Conservation (phyloP, 352 stramenopile genomes). For the Discostella stelligera region DNA sequence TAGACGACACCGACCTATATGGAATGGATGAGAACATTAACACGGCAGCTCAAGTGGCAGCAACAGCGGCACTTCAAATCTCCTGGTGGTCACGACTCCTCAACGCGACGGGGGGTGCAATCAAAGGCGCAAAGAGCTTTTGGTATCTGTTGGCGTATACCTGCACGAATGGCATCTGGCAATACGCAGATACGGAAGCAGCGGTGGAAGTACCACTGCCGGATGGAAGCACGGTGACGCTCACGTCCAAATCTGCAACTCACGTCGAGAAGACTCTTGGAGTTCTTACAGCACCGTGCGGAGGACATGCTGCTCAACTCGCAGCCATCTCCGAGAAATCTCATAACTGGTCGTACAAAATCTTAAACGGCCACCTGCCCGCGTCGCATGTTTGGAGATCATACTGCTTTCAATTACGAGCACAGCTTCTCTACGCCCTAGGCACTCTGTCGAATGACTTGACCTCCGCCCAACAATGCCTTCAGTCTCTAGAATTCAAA, state of each 20-base stretch:
- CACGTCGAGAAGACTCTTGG: neutral
- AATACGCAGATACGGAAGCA: neutral
- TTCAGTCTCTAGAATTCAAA: neutral
- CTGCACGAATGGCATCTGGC: neutral
- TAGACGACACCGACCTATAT: no score
- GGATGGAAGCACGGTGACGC: no score
- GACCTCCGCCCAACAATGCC: no score
- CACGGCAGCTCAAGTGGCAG: neutral
- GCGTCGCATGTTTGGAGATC: neutral
- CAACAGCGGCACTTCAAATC: neutral
- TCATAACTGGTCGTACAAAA: neutral
- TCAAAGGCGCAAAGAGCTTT: slow-evolving; percentile 1
- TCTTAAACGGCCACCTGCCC: neutral
- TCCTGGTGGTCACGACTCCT: neutral
- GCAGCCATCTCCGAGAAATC: no score
- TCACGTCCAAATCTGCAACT: neutral
- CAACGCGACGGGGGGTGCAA: neutral
- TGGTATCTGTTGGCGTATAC: neutral
- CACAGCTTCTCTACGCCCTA: neutral
- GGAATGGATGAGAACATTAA: neutral
- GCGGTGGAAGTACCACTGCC: neutral
- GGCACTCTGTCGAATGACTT: slow-evolving; percentile 4
- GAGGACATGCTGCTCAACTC: neutral
- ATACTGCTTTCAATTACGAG: neutral
- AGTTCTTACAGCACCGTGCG: neutral